Conservation (phyloP, 2,329 filamentous ascomycete genomes). For the Seiridium unicorne region DNA sequence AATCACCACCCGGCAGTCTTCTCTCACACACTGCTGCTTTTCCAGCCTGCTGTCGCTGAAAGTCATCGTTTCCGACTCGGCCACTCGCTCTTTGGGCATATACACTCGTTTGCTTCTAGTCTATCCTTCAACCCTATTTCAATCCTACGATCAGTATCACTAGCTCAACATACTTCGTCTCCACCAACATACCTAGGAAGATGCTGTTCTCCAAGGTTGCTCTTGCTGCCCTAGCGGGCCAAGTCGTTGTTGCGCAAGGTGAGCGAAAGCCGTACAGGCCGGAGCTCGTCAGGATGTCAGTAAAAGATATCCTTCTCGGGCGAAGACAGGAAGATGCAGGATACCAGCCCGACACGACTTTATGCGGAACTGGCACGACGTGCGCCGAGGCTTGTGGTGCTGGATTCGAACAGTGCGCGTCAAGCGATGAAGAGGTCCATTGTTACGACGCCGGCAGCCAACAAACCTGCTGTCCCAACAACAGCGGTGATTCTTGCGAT, state of each 20-base stretch:
- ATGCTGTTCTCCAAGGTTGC: slow-evolving; percentile 23
- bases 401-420: slow-evolving; percentile 28
- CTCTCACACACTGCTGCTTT: background rate
- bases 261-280: slow-evolving; percentile 22
- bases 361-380: slow-evolving; percentile 24
- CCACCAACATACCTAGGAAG: background rate
- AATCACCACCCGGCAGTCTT: slow-evolving; percentile 1
- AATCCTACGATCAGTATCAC: background rate
- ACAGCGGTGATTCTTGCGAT: slow-evolving; percentile 59
- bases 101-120: background rate
- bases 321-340: slow-evolving; percentile 19
- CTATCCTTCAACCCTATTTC: background rate
- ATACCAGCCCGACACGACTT: slow-evolving; percentile 25
- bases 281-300: slow-evolving; percentile 23
- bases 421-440: slow-evolving; percentile 46
- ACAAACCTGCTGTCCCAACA: slow-evolving; percentile 57
- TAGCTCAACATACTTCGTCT: background rate
- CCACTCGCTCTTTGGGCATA: background rate
- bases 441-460: slow-evolving; percentile 54
- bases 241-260: slow-evolving; percentile 19
- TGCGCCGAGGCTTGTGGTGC: slow-evolving; percentile 33
- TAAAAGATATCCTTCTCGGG: slow-evolving; percentile 21
- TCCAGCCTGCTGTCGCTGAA: background rate
- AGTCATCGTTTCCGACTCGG: background rate
- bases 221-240: slow-evolving; percentile 20